Evolutionary conservation across 345 rosid species (phyloP), one percentile per base, ranked within the genome.

Genomic region (Populus ilicifolia): DNA sequence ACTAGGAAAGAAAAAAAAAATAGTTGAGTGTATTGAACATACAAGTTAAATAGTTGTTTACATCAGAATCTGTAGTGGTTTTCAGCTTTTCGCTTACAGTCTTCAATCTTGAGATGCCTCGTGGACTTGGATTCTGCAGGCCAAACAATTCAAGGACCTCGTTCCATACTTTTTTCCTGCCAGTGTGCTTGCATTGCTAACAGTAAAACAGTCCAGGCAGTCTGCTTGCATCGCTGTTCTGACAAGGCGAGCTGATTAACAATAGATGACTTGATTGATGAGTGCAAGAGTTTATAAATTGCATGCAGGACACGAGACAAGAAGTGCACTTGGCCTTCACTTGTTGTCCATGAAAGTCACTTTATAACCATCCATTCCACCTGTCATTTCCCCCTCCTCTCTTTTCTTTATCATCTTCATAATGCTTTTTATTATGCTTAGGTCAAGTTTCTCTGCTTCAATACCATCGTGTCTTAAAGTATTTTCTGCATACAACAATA

Each of bases 131-230:
- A 56, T 75, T 84, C 54, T 69, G 77, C 46, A 74, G 43, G 50
- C 84, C 87, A 43, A 83, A 86, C 5, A 72, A 23, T 29, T 83
- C 76, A 27, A 80, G 54, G 25, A 81, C 84, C 44, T 87, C 88
- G 35, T 61, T 79, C 75, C 88, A 83, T 25, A 78, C 85, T 76
- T 81, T 76, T 30, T 27, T 86, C 85, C 77, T 86, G 90, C 86
- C 87, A 86, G 16, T 88, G 85, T 10, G 69, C 43, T 67, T 86
- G 80, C 23, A 81, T 14, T 38, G 85, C 79, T 10, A 88, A 73
- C 67, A 73, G 79, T 52, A 83, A 70, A n/a, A 71, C 67, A 16
- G 75, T 78, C 83, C 83, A 75, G 8, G 74, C 7, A 12, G 86
- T 66, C 71, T 80, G 84, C 16, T 80, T 79, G 8, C 83, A 81